Conservation (phyloP, 768 basidiomycete genomes). For the Podaxis rugospora region DNA sequence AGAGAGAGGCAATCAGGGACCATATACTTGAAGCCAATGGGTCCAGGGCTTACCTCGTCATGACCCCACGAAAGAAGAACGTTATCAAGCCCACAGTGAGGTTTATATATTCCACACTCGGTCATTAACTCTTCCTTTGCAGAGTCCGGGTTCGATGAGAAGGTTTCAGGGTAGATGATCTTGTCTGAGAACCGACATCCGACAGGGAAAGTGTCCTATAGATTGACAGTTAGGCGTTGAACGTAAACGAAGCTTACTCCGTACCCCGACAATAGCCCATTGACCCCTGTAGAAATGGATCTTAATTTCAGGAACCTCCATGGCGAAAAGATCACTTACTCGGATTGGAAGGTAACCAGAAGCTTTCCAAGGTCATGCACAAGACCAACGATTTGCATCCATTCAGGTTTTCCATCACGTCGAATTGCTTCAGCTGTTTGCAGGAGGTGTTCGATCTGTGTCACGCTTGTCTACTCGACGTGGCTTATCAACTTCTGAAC, state of each 20-base stretch:
- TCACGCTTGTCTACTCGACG: constrained; percentile 54
- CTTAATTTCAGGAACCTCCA: not conserved
- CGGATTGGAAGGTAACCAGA: constrained; percentile 74
- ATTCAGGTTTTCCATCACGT: constrained; percentile 81
- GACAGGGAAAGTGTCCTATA: constrained; percentile 59
- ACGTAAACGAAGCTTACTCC: constrained; percentile 20
- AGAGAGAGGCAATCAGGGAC: constrained; percentile 7
- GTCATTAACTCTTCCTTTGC: constrained; percentile 63
- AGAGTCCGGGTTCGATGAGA: constrained; percentile 65
- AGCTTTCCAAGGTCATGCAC: constrained; percentile 91
- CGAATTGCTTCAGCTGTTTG: constrained; percentile 92
- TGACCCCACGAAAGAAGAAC: constrained; percentile 92
- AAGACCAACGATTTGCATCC: constrained; percentile 90
- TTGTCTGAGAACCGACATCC: constrained; percentile 86
- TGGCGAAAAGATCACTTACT: constrained; percentile 19
- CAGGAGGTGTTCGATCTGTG: constrained; percentile 88
- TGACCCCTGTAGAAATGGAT: constrained; percentile 49
- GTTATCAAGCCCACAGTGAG: constrained; percentile 78
- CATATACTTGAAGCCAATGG: constrained; percentile 2
- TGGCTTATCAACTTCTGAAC: constrained; percentile 18
- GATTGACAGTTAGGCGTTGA: constrained; percentile 6
- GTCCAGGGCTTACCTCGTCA: constrained; percentile 58
- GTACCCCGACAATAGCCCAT: constrained; percentile 91
- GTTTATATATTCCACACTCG: constrained; percentile 70
- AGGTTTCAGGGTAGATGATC: constrained; percentile 78